These are phyloP conservation scores for Saccharum spontaneum DNA, from an alignment of 176 grass and related monocot species.

Conservation along the genomic window DNA sequence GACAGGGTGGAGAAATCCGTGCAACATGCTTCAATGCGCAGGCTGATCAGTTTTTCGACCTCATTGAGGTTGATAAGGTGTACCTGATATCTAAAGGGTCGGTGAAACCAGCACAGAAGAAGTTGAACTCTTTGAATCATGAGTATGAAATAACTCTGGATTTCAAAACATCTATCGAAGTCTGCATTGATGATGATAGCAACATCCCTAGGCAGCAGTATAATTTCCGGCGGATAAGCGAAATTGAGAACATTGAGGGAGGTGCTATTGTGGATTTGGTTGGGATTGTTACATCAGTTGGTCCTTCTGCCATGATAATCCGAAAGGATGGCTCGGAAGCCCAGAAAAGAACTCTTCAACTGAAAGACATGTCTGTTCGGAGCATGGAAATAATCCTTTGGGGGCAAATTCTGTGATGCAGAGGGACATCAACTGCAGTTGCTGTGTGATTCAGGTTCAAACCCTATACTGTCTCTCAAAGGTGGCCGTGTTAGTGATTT, in stretches of 20 bases:
- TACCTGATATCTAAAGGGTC: slow-evolving; percentile 64
- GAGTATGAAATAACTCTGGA: slow-evolving; percentile 71
- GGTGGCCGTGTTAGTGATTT: slow-evolving; percentile 58
- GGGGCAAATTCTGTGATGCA: slow-evolving; percentile 71
- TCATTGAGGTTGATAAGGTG: slow-evolving; percentile 81
- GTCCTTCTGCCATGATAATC: slow-evolving; percentile 25
- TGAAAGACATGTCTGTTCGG: slow-evolving; percentile 86
- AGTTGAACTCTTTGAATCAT: slow-evolving; percentile 54
- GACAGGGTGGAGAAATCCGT: slow-evolving; percentile 73
- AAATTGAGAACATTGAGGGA: slow-evolving; percentile 34
- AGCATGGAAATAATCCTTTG: slow-evolving; percentile 79
- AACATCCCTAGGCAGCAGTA: slow-evolving; percentile 62
- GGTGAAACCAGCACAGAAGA: too few relatives aligned
- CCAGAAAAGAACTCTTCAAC: slow-evolving; percentile 60
- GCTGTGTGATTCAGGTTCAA: slow-evolving; percentile 66
- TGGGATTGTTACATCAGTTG: too few relatives aligned
- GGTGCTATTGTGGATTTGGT: too few relatives aligned
- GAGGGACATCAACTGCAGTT: slow-evolving; percentile 74
- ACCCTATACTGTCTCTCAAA: slow-evolving; percentile 79
- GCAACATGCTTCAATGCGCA: slow-evolving; percentile 56
- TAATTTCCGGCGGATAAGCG: slow-evolving; percentile 63
- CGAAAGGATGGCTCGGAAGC: slow-evolving; percentile 68
- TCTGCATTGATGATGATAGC: slow-evolving; percentile 61
- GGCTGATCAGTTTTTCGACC: slow-evolving; percentile 57
- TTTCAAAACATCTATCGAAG: slow-evolving; percentile 43